Base-by-base conservation (phyloP, 768 basidiomycete genomes). In the Tulasnella sp. region DNA sequence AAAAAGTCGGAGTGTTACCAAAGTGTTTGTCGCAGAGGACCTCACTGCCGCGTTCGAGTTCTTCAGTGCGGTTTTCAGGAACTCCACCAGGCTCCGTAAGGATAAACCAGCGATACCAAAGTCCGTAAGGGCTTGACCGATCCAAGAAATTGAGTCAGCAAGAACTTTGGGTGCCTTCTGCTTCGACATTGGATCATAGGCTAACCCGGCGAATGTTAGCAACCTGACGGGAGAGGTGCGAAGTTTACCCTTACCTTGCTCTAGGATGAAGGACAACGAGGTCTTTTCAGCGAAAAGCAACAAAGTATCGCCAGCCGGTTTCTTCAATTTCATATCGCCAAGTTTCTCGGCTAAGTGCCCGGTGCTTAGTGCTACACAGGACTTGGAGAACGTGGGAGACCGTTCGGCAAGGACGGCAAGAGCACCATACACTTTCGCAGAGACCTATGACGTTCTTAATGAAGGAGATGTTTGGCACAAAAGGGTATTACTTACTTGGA, bases 111-210 rank as follows among this genome's bases (percentile, higher is more conserved):
- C 77, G 59, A 92, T 86, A 37, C 96, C 96, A 67, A 99, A 99
- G 57, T 98, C 96, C 15, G 73, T 74, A 31, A 99, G 70, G 6
- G 86, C 84, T 32, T 81, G 77, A 58, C 91, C 90, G 58, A 96
- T 78, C 92, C 94, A 98, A 23, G 75, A 71, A 45, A 93, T 69
- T 2, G 92, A 83, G 67, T 99, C 96, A 0, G 92, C 89, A 32
- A 97, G 76, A 40, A 91, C 89, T 70, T 98, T 99, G 0, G 96
- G 94, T 2, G 96, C 94, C 67, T 99, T 99, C 67, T 92, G 91
- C 69, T 93, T 96, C 27, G 80, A 79, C 64, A 99, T 71, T 0
- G 94, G 86, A 21, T 97, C 96, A 66, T 96, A 99, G 0, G 82
- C 96, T 96, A 61, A 36, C 2, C 12, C 57, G 48, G 34, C 40